Conservation (phyloP, 2,329 filamentous ascomycete genomes). For the Phialophora chinensis region DNA sequence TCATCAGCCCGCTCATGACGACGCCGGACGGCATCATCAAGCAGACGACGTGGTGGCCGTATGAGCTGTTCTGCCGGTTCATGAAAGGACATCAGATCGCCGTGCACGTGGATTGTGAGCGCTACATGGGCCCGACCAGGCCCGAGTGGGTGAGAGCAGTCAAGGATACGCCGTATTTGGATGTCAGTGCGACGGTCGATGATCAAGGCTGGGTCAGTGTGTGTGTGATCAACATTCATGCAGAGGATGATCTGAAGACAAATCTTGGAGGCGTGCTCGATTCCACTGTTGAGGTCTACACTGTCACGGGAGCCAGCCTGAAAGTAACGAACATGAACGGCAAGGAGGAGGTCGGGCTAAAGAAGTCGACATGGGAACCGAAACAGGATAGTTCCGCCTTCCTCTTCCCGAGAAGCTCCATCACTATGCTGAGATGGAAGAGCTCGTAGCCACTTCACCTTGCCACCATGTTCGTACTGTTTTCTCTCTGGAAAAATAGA, state of each 20-base stretch:
- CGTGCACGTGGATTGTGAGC: conserved; percentile 66
- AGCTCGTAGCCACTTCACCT: conserved; percentile 26
- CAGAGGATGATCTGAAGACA: conserved; percentile 63
- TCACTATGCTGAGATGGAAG: conserved; percentile 70
- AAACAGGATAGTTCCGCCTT: conserved; percentile 61
- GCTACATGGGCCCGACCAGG: conserved; percentile 66
- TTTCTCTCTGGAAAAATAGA: not conserved
- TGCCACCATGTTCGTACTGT: not conserved
- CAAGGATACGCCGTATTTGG: conserved; percentile 69
- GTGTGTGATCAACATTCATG: conserved; percentile 75
- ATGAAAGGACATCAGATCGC: conserved; percentile 76
- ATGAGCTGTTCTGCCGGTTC: conserved; percentile 70
- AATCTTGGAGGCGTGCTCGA: conserved; percentile 45
- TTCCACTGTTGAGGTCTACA: conserved; percentile 62
- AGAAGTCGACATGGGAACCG: conserved; percentile 66
- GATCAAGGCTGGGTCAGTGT: conserved; percentile 68
- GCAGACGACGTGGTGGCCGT: conserved; percentile 78
- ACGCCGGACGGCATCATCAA: conserved; percentile 66
- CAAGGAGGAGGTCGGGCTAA: conserved; percentile 66
- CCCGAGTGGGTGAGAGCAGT: conserved; percentile 50
- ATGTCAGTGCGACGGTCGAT: conserved; percentile 49
- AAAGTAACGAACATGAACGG: conserved; percentile 67
- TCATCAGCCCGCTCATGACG: conserved; percentile 79
- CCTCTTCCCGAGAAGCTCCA: conserved; percentile 71
- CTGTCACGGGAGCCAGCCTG: conserved; percentile 64